Percentiles rank a stretch among this genome's conserved stretches.
These are phyloP conservation scores for Melaleuca alternifolia DNA, from an alignment of 345 rosid genomes.

Conservation along the genomic window DNA sequence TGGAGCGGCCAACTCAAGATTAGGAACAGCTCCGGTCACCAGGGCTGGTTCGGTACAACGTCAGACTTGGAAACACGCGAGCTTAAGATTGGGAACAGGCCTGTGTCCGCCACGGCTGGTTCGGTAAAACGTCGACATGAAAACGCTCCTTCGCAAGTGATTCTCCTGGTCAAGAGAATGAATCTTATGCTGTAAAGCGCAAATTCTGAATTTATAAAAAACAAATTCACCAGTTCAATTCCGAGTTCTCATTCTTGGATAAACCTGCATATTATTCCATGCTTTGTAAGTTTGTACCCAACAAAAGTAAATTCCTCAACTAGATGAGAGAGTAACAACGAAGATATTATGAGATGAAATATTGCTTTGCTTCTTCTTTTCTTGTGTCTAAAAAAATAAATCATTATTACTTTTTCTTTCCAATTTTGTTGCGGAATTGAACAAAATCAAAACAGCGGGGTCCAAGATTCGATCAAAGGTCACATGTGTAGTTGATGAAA, in stretches of 20 bases:
- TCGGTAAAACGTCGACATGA: not conserved
- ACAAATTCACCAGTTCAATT: not conserved
- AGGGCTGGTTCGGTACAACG: not conserved
- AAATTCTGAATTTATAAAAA: not conserved
- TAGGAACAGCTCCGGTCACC: not conserved
- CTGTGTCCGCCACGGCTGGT: not conserved
- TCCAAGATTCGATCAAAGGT: not conserved
- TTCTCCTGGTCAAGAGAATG: not conserved
- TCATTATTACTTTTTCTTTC: too few relatives aligned
- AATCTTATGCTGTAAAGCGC: not conserved
- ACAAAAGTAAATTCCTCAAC: too few relatives aligned
- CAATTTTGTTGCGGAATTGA: too few relatives aligned
- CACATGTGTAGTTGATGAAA: not conserved
- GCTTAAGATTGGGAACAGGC: not conserved
- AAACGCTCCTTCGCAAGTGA: not conserved
- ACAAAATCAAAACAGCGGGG: too few relatives aligned
- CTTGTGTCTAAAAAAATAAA: too few relatives aligned
- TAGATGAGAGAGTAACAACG: too few relatives aligned
- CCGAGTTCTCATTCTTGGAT: not conserved
- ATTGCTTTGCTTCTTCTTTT: too few relatives aligned
- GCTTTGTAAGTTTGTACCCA: not conserved
- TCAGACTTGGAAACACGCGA: too few relatives aligned
- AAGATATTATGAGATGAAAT: too few relatives aligned
- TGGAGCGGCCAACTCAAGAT: not conserved
- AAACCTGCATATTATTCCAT: not conserved